Evolutionary conservation across 768 basidiomycete genomes (phyloP).

Genomic region (Boletus sp.): DNA sequence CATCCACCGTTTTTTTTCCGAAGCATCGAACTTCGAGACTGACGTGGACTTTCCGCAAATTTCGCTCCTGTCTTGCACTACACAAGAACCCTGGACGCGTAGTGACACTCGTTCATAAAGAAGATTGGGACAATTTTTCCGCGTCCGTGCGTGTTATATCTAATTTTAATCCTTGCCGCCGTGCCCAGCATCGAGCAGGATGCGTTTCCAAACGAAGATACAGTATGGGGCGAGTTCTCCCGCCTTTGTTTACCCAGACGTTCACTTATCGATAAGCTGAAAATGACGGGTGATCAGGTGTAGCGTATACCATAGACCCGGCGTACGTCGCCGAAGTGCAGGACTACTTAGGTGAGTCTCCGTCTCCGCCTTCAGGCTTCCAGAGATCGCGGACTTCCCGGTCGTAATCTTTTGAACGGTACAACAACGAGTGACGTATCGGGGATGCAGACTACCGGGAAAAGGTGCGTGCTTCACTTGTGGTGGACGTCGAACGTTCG

Average conservation of each 20-base stretch:
- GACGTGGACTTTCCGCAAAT: background rate
- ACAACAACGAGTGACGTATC: background rate
- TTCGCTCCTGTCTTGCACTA: background rate
- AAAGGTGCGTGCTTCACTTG: conserved; percentile 49
- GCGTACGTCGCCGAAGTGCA: conserved; percentile 71
- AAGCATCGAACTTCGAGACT: background rate
- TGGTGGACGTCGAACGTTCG: background rate
- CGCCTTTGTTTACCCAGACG: no score
- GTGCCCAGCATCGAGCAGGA: conserved; percentile 19
- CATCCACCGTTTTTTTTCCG: background rate
- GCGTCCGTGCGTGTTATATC: conserved; percentile 46
- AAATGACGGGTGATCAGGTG: conserved; percentile 42
- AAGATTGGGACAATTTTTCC: conserved; percentile 82
- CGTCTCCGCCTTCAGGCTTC: background rate
- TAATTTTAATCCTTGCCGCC: background rate
- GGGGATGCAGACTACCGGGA: conserved; percentile 68
- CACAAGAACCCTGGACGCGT: conserved; percentile 79
- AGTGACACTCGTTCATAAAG: conserved; percentile 84
- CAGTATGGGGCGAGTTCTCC: conserved; percentile 60
- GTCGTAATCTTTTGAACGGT: background rate
- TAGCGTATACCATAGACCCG: conserved; percentile 87
- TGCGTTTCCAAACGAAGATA: conserved; percentile 32
- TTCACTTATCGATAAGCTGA: background rate
- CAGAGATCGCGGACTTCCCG: background rate
- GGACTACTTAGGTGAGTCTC: conserved; percentile 70